These are phyloP conservation scores for Phycomyces nitens DNA, from an alignment of 192 early-diverging fungal genomes.

Conservation along the genomic window DNA sequence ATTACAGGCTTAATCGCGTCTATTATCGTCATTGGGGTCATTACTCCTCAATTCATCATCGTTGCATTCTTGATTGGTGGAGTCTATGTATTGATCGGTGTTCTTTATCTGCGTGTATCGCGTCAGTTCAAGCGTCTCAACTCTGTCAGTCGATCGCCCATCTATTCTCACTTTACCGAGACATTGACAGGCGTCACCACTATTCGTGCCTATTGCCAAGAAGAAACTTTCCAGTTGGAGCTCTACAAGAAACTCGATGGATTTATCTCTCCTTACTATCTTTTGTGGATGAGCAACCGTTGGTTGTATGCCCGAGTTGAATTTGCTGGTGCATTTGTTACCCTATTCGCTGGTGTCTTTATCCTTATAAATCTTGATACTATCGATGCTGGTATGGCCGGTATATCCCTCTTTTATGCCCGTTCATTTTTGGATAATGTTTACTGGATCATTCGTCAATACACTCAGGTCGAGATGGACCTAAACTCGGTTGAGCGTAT, in stretches of 20 bases:
- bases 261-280: constrained; percentile 85
- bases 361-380: constrained; percentile 47
- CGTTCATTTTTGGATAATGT: constrained; percentile 78
- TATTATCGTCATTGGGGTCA: constrained; percentile 56
- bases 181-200: constrained; percentile 71
- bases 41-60: constrained; percentile 73
- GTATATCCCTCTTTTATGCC: constrained; percentile 80
- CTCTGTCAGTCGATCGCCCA: constrained; percentile 68
- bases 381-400: constrained; percentile 85
- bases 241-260: constrained; percentile 60
- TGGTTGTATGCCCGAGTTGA: constrained; percentile 89
- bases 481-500: constrained; percentile 90
- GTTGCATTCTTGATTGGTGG: constrained; percentile 53
- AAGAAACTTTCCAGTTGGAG: constrained; percentile 61
- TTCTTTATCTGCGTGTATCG: constrained; percentile 70
- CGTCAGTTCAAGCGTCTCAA: constrained; percentile 90
- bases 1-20: constrained; percentile 52
- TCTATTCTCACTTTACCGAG: constrained; percentile 82
- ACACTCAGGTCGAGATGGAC: constrained; percentile 81
- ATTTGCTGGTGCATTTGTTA: constrained; percentile 68
- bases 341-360: constrained; percentile 65
- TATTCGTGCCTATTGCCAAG: constrained; percentile 79
- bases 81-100: constrained; percentile 60
- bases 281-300: constrained; percentile 82
- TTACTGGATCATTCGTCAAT: constrained; percentile 79